Evolutionary conservation across 176 grass and related monocot species (phyloP).

Genomic region (Triticum monococcum): DNA sequence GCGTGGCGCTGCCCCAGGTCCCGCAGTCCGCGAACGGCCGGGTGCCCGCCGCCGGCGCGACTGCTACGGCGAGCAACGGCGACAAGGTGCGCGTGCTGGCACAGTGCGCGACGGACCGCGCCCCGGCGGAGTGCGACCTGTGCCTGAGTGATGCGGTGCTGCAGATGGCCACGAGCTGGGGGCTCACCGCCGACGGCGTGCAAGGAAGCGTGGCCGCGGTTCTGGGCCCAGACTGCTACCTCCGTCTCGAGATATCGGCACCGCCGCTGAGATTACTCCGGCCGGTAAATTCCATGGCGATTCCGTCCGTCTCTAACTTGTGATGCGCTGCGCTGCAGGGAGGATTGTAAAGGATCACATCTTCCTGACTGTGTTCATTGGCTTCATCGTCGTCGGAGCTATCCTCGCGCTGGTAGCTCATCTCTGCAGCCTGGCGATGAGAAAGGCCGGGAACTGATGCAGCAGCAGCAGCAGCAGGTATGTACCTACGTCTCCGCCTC

Average conservation of each 20-base stretch:
- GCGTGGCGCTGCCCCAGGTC: background rate
- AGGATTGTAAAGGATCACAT: too few species aligned
- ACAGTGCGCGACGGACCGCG: background rate
- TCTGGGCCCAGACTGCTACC: background rate
- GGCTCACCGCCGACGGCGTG: background rate
- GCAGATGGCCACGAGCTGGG: background rate
- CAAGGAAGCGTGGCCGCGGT: background rate
- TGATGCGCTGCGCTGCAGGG: too few species aligned
- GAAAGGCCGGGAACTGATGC: too few species aligned
- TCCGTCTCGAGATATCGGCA: background rate
- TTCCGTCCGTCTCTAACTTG: too few species aligned
- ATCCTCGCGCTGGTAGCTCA: too few species aligned
- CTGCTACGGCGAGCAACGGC: background rate
- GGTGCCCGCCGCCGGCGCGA: background rate
- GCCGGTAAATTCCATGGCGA: too few species aligned
- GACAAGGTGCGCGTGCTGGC: background rate
- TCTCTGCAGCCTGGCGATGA: too few species aligned
- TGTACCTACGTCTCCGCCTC: too few species aligned
- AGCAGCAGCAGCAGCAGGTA: too few species aligned
- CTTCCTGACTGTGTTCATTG: too few species aligned
- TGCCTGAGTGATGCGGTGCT: background rate
- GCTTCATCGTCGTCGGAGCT: too few species aligned
- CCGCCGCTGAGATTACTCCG: background rate
- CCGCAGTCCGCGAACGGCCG: background rate
- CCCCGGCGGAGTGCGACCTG: background rate